Evolutionary conservation across 441 rosid genomes (phyloP).

Genomic region (Metrosideros polymorpha): DNA sequence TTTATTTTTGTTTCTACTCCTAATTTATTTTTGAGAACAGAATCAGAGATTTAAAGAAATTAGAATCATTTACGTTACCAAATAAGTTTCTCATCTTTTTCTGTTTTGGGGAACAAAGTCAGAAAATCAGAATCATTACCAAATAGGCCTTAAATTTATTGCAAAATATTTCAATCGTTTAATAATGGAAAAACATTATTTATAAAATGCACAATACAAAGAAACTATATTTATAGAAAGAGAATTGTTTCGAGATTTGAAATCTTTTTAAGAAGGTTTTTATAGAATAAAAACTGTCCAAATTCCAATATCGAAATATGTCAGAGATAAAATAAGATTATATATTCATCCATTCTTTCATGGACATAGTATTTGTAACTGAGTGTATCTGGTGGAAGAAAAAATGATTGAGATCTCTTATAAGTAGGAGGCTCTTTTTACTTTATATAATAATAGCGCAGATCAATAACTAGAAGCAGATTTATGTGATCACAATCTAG

Average conservation of each 20-base stretch:
- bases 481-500: not conserved
- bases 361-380: not conserved
- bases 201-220: not conserved
- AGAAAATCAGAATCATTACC: no score
- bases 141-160: no score
- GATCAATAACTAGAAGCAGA: not conserved
- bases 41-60: no score
- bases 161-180: not conserved
- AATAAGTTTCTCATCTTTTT: no score
- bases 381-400: not conserved
- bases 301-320: not conserved
- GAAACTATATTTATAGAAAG: not conserved
- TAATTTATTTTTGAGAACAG: no score
- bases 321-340: no score
- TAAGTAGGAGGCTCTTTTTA: not conserved
- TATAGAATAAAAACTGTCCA: not conserved
- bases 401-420: not conserved
- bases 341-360: no score
- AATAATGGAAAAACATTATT: no score
- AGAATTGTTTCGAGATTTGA: not conserved
- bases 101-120: no score
- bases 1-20: no score
- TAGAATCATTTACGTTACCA: no score
- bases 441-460: not conserved
- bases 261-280: not conserved